Evolutionary conservation across 306 rosid species (phyloP).

Genomic region (Trifolium repens): DNA sequence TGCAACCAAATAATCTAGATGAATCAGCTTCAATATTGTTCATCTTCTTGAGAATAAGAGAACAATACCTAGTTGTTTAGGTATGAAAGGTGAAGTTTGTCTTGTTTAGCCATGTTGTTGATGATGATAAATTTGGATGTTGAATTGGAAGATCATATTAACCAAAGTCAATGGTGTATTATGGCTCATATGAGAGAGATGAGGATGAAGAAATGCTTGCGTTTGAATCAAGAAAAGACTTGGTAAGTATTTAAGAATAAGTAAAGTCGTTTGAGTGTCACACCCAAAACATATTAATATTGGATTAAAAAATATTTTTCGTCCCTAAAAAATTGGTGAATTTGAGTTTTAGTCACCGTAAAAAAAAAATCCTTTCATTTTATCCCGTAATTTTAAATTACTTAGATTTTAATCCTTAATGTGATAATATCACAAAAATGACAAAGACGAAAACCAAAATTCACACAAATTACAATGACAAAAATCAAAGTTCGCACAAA

Average conservation of each 20-base stretch:
- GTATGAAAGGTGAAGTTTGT: constrained; percentile 30
- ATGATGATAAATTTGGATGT: constrained; percentile 47
- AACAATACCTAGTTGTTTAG: constrained; percentile 1
- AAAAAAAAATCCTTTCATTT: too few relatives aligned
- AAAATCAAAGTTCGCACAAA: too few relatives aligned
- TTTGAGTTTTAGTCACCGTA: too few relatives aligned
- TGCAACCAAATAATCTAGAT: constrained; percentile 62
- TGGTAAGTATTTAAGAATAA: constrained; percentile 41
- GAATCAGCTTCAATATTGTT: constrained; percentile 45
- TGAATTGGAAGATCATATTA: constrained; percentile 24
- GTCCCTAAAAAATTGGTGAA: too few relatives aligned
- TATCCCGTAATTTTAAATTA: too few relatives aligned
- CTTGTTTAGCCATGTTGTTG: constrained; percentile 40
- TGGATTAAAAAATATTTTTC: too few relatives aligned
- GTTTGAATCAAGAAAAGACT: constrained; percentile 48
- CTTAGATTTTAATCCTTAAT: too few relatives aligned
- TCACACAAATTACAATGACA: too few relatives aligned
- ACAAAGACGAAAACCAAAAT: too few relatives aligned
- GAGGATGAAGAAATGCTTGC: constrained; percentile 9
- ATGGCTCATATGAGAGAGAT: constrained; percentile 27
- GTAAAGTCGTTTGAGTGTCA: constrained; percentile 26
- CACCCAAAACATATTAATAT: too few relatives aligned
- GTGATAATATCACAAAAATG: too few relatives aligned
- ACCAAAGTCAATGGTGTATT: constrained; percentile 58
- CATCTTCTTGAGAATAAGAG: constrained; percentile 43